Conservation (phyloP, 2,329 filamentous ascomycete species). For the Zopfia rhizophila region DNA sequence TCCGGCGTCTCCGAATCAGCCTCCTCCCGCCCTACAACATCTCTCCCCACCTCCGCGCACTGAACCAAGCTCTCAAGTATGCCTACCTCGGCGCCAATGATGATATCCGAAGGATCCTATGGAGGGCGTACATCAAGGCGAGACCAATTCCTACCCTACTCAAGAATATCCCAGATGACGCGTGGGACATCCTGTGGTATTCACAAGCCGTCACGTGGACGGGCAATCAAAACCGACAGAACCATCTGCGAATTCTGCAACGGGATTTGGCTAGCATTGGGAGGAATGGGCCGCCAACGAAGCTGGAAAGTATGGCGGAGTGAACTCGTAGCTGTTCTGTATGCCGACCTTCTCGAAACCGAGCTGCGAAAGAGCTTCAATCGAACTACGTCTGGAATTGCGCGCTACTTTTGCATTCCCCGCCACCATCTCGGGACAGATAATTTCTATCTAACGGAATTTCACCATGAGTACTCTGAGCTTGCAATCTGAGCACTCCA, state of each 20-base stretch:
- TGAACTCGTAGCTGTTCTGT: no score
- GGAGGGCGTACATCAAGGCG: slow-evolving; percentile 47
- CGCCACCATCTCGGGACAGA: no score
- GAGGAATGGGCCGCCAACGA: slow-evolving; percentile 46
- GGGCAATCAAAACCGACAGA: slow-evolving; percentile 43
- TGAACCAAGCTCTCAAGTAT: slow-evolving; percentile 49
- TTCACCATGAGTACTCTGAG: no score
- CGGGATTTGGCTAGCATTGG: slow-evolving; percentile 44
- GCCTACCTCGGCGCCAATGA: slow-evolving; percentile 51
- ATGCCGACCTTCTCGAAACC: no score
- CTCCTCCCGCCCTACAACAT: slow-evolving; percentile 45
- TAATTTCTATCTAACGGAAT: no score
- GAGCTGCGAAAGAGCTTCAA: no score
- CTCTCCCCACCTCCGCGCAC: slow-evolving; percentile 40
- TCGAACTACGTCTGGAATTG: no score
- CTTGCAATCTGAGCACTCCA: no score
- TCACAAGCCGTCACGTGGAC: slow-evolving; percentile 50
- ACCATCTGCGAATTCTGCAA: slow-evolving; percentile 41
- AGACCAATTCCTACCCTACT: slow-evolving; percentile 45
- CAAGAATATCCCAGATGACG: slow-evolving; percentile 43
- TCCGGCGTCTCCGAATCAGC: slow-evolving; percentile 37
- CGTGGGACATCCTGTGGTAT: slow-evolving; percentile 52
- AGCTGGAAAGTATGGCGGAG: slow-evolving; percentile 32
- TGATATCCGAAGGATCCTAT: slow-evolving; percentile 46
- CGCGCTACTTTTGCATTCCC: no score